Evolutionary conservation across 164 flowering plant species (phyloP), one percentile per base, ranked within the genome.

Genomic region (Sedum album): DNA sequence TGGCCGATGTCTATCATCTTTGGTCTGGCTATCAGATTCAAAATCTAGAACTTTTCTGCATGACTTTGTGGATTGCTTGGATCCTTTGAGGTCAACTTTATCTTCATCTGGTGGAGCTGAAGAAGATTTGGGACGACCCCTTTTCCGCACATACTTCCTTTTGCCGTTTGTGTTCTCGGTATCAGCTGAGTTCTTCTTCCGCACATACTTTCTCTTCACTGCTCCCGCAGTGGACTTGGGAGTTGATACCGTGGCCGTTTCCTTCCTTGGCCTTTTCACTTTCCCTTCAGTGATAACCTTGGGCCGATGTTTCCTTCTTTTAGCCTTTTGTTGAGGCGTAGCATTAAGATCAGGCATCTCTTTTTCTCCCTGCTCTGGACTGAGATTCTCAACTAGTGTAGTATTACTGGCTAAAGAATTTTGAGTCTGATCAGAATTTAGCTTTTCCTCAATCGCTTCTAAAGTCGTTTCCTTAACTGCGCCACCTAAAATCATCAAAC

Each of bases 221-320:
- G 57, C 67, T 39, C 74, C 28, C 35, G 14, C 74, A 60, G 39
- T 36, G 5, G 81, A 48, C 49, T 74, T 80, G 68, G 81, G 82
- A 57, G 33, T 57, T 57, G 62, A 30, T 28, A 15, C 20, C 3
- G 33, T 2, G 4, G 79, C 68, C 31, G 28, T 74, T 51, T 78
- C 75, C 73, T 80, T 82, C 18, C 76, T 82, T 13, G 82, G 70
- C 44, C 73, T 77, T 66, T 77, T 86, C 11, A 81, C 78, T 73
- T 88, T 79, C 51, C 85, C 85, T 80, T 90, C 93, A 21, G 2
- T 74, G 7, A 88, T 66, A n/a, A 93, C 98, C 75, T 84, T 93
- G 0, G 96, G 96, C 69, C 88, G 80, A 73, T 83, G 84, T 66
- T 82, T 93, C 78, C 60, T 90, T 66, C 88, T 82, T 62, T 75